Conservation (phyloP, 2,329 filamentous ascomycete species). For the Xylariomycetidae sp. region DNA sequence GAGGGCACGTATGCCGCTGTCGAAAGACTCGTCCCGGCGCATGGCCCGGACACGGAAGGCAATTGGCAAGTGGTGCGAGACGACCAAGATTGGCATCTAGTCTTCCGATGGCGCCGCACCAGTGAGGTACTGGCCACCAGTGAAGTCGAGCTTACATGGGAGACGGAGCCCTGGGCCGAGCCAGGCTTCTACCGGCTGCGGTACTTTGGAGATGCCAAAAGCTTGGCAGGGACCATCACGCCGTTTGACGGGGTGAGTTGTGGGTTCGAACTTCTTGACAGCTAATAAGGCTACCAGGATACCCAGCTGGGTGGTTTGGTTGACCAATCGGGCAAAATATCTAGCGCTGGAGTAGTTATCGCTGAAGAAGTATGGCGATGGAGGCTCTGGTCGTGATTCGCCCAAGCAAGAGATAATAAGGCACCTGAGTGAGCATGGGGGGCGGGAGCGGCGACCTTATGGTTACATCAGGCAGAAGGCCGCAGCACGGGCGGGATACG, state of each 20-base stretch:
- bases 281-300: neutral
- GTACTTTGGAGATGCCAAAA: slow-evolving; percentile 79
- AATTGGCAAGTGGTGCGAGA: slow-evolving; percentile 63
- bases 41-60: slow-evolving; percentile 8
- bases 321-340: too few relatives aligned
- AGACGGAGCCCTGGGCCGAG: slow-evolving; percentile 55
- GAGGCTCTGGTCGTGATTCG: too few relatives aligned
- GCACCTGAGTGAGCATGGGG: too few relatives aligned
- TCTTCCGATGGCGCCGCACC: slow-evolving; percentile 73
- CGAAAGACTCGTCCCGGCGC: slow-evolving; percentile 45
- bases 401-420: too few relatives aligned
- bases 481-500: too few relatives aligned
- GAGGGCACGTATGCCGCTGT: slow-evolving; percentile 73
- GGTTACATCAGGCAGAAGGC: too few relatives aligned
- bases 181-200: slow-evolving; percentile 65
- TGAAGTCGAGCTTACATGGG: slow-evolving; percentile 71
- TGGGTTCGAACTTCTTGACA: slow-evolving; percentile 34
- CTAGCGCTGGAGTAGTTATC: too few relatives aligned
- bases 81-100: slow-evolving; percentile 76
- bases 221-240: slow-evolving; percentile 53
- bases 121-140: slow-evolving; percentile 67
- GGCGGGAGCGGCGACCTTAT: too few relatives aligned
- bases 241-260: slow-evolving; percentile 63
- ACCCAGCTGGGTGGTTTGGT: too few relatives aligned
- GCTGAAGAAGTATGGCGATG: too few relatives aligned